Percentiles rank a stretch among this genome's conserved stretches.
These are phyloP conservation scores for Gracilaria caudata DNA, from an alignment of 23 red algal genomes.

Conservation along the genomic window DNA sequence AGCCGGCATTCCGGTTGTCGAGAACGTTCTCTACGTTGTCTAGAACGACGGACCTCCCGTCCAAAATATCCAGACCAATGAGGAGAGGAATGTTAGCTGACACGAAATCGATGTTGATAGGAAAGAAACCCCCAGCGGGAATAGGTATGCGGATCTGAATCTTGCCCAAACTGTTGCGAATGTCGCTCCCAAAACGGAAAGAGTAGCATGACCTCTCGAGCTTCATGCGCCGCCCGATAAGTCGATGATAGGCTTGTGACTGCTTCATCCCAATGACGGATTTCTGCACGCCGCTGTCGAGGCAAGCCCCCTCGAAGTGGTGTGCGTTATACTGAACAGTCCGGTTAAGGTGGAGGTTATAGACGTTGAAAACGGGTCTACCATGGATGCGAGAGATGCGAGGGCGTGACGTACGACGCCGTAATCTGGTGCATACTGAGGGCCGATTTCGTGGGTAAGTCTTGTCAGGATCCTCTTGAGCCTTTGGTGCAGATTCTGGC, in stretches of 20 bases:
- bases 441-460: not conserved
- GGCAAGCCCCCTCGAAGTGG: constrained; percentile 8
- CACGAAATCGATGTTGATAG: not conserved
- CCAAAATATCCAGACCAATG: not conserved
- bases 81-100: not conserved
- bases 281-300: constrained; percentile 6
- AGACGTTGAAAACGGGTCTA: not conserved
- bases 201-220: not conserved
- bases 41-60: not conserved
- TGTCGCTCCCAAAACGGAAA: constrained; percentile 29
- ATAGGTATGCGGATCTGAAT: constrained; percentile 20
- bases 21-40: constrained; percentile 39
- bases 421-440: not conserved
- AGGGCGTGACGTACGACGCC: not conserved
- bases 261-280: not conserved
- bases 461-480: not conserved
- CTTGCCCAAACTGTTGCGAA: not conserved
- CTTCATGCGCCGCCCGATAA: not conserved
- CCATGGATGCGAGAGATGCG: not conserved
- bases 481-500: constrained; percentile 27
- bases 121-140: not conserved
- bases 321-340: not conserved
- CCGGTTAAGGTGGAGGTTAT: not conserved
- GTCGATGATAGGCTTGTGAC: not conserved
- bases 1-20: not conserved